Conservation (phyloP, 305 asterid species). For the Salvia sclarea region DNA sequence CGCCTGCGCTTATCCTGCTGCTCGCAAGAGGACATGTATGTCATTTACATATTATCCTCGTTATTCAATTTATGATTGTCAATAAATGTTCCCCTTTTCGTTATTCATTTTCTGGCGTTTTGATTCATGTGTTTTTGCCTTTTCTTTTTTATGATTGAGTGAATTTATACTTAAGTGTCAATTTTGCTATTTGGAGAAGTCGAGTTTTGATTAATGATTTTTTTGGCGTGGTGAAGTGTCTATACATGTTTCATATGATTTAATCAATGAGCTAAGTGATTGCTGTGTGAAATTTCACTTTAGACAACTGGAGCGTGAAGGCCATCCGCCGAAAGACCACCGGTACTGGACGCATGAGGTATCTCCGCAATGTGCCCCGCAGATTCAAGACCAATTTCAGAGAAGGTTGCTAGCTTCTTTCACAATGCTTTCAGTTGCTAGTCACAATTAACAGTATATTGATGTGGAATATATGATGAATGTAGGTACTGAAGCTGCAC, state of each 20-base stretch:
- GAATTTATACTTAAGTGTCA: not conserved
- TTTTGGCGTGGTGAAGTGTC: not conserved
- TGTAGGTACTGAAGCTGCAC: slow-evolving; percentile 78
- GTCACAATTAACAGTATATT: not conserved
- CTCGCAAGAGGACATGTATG: slow-evolving; percentile 66
- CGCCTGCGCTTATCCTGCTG: slow-evolving; percentile 78
- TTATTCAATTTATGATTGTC: not conserved
- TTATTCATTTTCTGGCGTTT: too few relatives aligned
- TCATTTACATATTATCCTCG: not conserved
- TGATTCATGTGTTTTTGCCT: not conserved
- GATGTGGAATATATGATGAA: slow-evolving; percentile 2
- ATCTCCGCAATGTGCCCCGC: slow-evolving; percentile 74
- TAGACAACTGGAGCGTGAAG: slow-evolving; percentile 92
- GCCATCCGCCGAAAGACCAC: slow-evolving; percentile 86
- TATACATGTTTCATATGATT: not conserved
- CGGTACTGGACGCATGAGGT: slow-evolving; percentile 95
- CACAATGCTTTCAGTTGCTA: not conserved
- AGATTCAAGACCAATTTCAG: slow-evolving; percentile 89
- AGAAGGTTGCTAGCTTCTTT: slow-evolving; percentile 57
- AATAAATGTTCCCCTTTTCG: too few relatives aligned
- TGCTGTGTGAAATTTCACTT: not conserved
- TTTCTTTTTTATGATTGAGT: not conserved
- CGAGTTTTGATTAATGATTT: too few relatives aligned
- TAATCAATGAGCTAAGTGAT: not conserved
- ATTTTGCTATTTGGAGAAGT: not conserved